Evolutionary conservation across 768 basidiomycete genomes (phyloP).

Genomic region (Hypsizygus marmoreus): DNA sequence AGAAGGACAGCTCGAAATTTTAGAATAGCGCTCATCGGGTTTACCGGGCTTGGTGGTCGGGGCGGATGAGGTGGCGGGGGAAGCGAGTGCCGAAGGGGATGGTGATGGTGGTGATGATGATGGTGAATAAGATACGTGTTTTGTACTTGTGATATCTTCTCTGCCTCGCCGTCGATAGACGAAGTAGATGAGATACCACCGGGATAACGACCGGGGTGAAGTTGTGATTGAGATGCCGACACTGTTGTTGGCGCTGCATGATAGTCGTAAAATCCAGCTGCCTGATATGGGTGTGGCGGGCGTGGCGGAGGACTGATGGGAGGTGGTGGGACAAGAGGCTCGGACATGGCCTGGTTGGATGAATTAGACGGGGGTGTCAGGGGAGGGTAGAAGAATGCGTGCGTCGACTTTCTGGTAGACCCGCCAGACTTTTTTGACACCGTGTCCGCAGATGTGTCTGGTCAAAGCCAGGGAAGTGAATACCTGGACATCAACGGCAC

Average conservation of each 20-base stretch:
- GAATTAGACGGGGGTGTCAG: background rate
- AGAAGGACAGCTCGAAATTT: slow-evolving; percentile 13
- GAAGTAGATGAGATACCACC: background rate
- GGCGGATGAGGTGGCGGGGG: background rate
- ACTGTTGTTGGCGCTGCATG: background rate
- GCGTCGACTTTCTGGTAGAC: background rate
- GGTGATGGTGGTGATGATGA: slow-evolving; percentile 5
- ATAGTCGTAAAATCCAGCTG: slow-evolving; percentile 1
- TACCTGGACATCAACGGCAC: background rate
- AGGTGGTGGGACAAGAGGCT: slow-evolving; percentile 1
- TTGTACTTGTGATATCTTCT: background rate
- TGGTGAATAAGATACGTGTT: slow-evolving; percentile 6
- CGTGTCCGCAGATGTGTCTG: background rate
- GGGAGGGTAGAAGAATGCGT: background rate
- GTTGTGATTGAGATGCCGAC: background rate
- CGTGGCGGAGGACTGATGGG: background rate
- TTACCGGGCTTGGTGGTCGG: background rate
- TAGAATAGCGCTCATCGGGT: background rate
- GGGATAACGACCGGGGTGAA: background rate
- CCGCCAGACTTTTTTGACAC: background rate
- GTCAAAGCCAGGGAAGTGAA: slow-evolving; percentile 4
- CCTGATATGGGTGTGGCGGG: slow-evolving; percentile 5
- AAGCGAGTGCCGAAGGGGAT: background rate
- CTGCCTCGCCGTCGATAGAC: background rate
- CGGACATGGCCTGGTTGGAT: background rate